Evolutionary conservation across 805 yeast genomes (phyloP).

Genomic region (Yarrowia sp.): DNA sequence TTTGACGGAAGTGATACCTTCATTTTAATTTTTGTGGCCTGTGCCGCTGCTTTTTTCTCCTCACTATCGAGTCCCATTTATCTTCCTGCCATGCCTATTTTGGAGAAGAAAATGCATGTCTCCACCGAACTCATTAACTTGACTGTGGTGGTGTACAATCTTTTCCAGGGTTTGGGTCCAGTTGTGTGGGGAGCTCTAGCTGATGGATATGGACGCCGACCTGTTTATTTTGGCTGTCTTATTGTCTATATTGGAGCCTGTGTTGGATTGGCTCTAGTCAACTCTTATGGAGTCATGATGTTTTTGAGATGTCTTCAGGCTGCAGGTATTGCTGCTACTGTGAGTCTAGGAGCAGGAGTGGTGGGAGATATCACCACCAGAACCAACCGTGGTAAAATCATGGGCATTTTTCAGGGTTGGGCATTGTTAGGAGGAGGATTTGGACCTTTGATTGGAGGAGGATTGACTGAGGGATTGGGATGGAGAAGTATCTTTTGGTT

Average conservation of each 20-base stretch:
- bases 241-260: constrained; percentile 58
- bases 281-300: constrained; percentile 56
- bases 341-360: constrained; percentile 65
- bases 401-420: constrained; percentile 63
- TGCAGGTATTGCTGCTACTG: constrained; percentile 68
- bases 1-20: constrained; percentile 48
- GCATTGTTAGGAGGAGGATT: constrained; percentile 70
- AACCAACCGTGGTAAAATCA: constrained; percentile 66
- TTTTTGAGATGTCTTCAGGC: constrained; percentile 71
- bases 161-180: constrained; percentile 76
- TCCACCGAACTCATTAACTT: constrained; percentile 58
- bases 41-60: constrained; percentile 39
- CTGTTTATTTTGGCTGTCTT: constrained; percentile 56
- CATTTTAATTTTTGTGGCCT: not conserved
- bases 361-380: constrained; percentile 70
- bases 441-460: constrained; percentile 68
- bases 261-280: constrained; percentile 59
- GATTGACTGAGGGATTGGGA: constrained; percentile 45
- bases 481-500: constrained; percentile 74
- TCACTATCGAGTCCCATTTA: constrained; percentile 73
- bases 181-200: constrained; percentile 68
- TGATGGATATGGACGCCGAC: constrained; percentile 69
- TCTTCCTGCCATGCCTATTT: constrained; percentile 66
- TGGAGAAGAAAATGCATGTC: constrained; percentile 54
- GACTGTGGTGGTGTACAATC: constrained; percentile 70